Base-by-base conservation (phyloP, 2,329 filamentous ascomycete species). In the Aspergillus neoniger region DNA sequence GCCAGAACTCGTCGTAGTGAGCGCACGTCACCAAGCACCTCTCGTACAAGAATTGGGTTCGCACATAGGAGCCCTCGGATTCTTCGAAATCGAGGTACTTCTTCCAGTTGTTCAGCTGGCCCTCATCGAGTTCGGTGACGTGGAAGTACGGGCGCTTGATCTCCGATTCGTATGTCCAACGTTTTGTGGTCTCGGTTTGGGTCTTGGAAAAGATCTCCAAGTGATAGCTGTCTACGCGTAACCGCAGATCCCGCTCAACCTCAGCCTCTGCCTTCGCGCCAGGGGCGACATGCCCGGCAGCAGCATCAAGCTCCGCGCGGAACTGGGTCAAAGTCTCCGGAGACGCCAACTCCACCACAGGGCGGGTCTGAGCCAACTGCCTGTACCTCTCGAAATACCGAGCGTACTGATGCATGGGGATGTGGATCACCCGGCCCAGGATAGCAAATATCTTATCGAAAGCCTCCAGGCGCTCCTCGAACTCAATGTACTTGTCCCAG, bases 401-500 rank as follows among this genome's bases (percentile, higher is more conserved):
- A 19, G 91, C 90, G 80, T 97, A 98, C 74, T 97, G 92, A 73
- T 98, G 93, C 86, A 96, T 91, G 0, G 95, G 94, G 56, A 98
- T 92, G 70, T 91, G 86, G 57, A 96, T 90, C 58, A 97, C 85
- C 57, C 93, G 91, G 63, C 85, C 84, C 55, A 96, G 84, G 58
- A 99, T 91, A 43, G 86, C 87, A 69, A 96, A 96, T 57, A 97
- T 91, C 70, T 88, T 91, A 65, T 96, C 91, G 14, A 89, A 86
- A 0, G 90, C 87, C 70, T 96, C 92, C 63, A 94, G 83, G 1
- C 93, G 90, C 74, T 97, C 93, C 75, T 98, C 95, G 71, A 96
- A 98, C 74, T 98, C 95, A 65, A 99, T 87, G 72, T 96, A 99
- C 79, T 96, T 98, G 77, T 99, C 95, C 95, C 95, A 99, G 80